Evolutionary conservation across 768 basidiomycete species (phyloP).

Genomic region (Chalciporus pseudorubinellus): DNA sequence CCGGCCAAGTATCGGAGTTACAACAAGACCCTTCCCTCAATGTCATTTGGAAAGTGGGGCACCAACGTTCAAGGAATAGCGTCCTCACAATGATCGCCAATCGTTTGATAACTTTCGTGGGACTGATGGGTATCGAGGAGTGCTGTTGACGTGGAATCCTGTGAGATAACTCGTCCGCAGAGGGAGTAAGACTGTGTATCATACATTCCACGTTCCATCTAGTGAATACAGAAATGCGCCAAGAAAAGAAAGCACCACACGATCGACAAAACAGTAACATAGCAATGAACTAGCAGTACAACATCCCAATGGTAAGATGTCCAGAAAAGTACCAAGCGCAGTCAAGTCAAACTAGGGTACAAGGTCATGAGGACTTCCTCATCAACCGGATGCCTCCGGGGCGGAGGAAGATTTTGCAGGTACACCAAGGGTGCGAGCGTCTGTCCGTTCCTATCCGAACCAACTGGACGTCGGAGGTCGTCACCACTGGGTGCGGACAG

Average conservation of each 20-base stretch:
- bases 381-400: constrained; percentile 66
- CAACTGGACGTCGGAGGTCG: neutral
- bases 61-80: too few species aligned
- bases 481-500: constrained; percentile 1
- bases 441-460: constrained; percentile 22
- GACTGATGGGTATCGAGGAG: too few species aligned
- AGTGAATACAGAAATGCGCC: constrained; percentile 21
- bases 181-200: neutral
- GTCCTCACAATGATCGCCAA: too few species aligned
- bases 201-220: constrained; percentile 24
- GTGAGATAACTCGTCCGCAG: neutral
- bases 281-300: constrained; percentile 10
- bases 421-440: constrained; percentile 63
- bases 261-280: neutral
- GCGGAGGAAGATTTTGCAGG: constrained; percentile 56
- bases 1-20: too few species aligned
- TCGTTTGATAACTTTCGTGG: neutral
- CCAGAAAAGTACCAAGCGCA: constrained; percentile 13
- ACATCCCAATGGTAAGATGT: constrained; percentile 5
- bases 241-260: constrained; percentile 20
- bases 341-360: constrained; percentile 32
- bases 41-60: too few species aligned
- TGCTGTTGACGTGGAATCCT: too few species aligned
- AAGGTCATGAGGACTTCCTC: constrained; percentile 69
- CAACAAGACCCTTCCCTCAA: too few species aligned